Evolutionary conservation across 257 asterid species (phyloP), one percentile per base, ranked within the genome.

Genomic region (Nicotiana benthamiana): DNA sequence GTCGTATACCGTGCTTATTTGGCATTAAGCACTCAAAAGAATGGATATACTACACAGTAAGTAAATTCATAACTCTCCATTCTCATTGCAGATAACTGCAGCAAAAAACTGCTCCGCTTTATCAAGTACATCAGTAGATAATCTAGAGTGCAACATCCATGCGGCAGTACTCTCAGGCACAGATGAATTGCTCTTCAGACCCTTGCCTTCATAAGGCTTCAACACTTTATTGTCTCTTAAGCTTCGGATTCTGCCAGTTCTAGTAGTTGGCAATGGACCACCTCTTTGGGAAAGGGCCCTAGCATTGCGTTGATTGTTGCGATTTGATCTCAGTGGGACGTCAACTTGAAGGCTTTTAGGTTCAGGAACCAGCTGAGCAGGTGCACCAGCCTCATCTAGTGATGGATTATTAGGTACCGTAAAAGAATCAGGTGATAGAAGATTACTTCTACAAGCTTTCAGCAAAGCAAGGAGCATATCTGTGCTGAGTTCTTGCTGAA

Each of bases 401-500:
- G 83, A 60, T 26, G 75, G 65, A 75, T 82, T 80, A 53, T 78
- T 86, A 52, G 80, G 82, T 70, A 13, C 53, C 27, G 86, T 80
- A 62, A 66, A 9, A 16, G 83, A 59, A 24, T 54, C 61, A 62
- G 36, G 75, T 0, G 82, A 51, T 0, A 88, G 81, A 48, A 20
- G 56, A 72, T 53, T 82, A 88, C 61, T 88, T 94, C 92, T 92
- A 90, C 94, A 90, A 18, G 92, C 92, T 80, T 87, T 91, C 26
- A 96, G 97, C 46, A 93, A 89, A 27, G 97, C 92, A 67, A 96
- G 92, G 82, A 96, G 93, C 98, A 94, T 96, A 83, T 96, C 99
- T 83, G 90, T 87, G 90, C 99, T 96, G 81, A 96, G 96, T 85
- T 96, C 99, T 87, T 94, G 99, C 83, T 90, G 94, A 87, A 96